Base-by-base conservation (phyloP, 345 rosid species). In the Chamaenerion angustifolium region DNA sequence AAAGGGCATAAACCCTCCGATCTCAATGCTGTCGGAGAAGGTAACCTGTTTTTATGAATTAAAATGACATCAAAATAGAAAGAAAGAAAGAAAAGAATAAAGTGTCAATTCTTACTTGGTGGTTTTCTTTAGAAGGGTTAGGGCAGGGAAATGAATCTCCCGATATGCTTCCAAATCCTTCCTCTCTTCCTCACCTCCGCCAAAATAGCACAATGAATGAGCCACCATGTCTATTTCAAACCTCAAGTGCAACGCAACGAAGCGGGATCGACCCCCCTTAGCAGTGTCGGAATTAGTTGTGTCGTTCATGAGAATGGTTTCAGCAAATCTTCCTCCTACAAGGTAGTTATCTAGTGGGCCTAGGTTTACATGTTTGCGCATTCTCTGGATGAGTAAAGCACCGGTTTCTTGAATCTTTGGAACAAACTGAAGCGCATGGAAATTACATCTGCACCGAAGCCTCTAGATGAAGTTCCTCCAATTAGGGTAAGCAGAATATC, bases 201-300 rank as follows among this genome's bases (percentile, higher is more conserved):
- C 96, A 46, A 76, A 92, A 55, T 88, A 83, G 48, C 99, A 92
- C 6, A 82, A 69, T 52, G 99, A 88, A 79, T 92, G 99, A 66
- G 99, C 96, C 27, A 88, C 88, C 99, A 88, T 88, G 58, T 88
- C 96, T 12, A 93, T 85, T 72, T 93, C 96, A 57, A 88, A 88
- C 61, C 99, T 75, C 60, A 93, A 71, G 64, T 88, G 99, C 19
- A 93, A 54, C 25, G 95, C 82, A 54, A 93, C 76, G 68, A 80
- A 31, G 8, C 37, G 37, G 25, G 25, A 21, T 21, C 25, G 3
- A 21, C 25, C 25, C 8, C 25, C 25, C 8, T 31, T 31, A 3
- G 8, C 37, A 31, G 37, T 4, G 2, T 31, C 8, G 1, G 37
- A 31, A 31, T 1, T 31, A 31, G 8, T 31, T 31, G 45, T 53